These are phyloP conservation scores for Boehmeria nivea DNA, from an alignment of 306 rosid genomes.

Conservation along the genomic window DNA sequence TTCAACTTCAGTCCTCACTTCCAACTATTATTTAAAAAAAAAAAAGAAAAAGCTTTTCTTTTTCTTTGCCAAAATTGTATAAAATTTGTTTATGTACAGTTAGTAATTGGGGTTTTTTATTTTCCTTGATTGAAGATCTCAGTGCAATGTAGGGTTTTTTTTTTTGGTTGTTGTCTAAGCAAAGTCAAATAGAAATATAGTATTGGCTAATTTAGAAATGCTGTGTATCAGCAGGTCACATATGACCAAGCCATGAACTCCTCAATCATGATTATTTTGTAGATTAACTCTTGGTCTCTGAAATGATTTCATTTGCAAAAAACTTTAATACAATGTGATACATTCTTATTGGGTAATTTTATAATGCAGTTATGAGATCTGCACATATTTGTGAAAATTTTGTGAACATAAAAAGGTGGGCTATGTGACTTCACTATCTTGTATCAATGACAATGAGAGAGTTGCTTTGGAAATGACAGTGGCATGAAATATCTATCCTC, in stretches of 20 bases:
- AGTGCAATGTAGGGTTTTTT: neutral
- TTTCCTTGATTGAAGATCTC: neutral
- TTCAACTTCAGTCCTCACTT: too few relatives aligned
- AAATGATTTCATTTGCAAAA: neutral
- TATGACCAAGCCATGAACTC: too few relatives aligned
- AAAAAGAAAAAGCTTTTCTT: conserved; percentile 8
- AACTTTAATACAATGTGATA: neutral
- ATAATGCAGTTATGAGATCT: too few relatives aligned
- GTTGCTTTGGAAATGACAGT: too few relatives aligned
- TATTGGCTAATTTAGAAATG: too few relatives aligned
- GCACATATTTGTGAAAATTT: too few relatives aligned
- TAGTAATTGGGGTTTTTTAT: neutral
- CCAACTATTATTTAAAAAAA: too few relatives aligned
- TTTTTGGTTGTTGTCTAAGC: neutral
- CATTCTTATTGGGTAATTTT: neutral
- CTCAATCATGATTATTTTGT: neutral
- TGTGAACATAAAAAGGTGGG: too few relatives aligned
- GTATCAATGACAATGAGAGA: too few relatives aligned
- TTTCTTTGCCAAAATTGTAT: conserved; percentile 23
- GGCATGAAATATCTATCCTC: too few relatives aligned
- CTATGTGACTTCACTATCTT: too few relatives aligned
- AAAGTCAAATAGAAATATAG: too few relatives aligned
- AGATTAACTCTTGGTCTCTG: neutral
- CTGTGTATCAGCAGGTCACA: neutral
- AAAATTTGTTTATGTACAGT: conserved; percentile 19